Percentiles rank a stretch among this genome's conserved stretches.
These are phyloP conservation scores for Tinospora cordifolia DNA, from an alignment of 164 flowering plant genomes.

Conservation along the genomic window DNA sequence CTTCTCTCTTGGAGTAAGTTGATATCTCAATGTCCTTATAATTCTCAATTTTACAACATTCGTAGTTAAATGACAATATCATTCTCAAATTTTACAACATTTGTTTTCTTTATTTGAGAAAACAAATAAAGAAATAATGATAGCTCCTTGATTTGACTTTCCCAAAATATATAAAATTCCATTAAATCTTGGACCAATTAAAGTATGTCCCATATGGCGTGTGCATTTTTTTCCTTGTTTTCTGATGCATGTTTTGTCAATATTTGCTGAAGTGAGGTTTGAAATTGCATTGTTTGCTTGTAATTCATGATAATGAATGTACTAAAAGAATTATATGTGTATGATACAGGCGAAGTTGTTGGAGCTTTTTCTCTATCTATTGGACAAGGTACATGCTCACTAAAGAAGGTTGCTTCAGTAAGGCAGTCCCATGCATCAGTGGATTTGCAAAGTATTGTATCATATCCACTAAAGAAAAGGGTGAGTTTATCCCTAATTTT, in stretches of 20 bases:
- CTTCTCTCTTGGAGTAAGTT: too few species aligned
- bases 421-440: slow-evolving; percentile 53
- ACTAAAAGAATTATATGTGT: not conserved
- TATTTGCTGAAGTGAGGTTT: not conserved
- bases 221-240: not conserved
- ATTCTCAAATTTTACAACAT: too few species aligned
- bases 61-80: too few species aligned
- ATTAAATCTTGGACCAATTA: not conserved
- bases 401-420: slow-evolving; percentile 69
- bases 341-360: slow-evolving; percentile 72
- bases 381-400: slow-evolving; percentile 42
- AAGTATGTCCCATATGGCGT: not conserved
- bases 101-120: too few species aligned
- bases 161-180: not conserved
- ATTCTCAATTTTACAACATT: too few species aligned
- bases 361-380: slow-evolving; percentile 82
- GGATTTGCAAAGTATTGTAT: slow-evolving; percentile 36
- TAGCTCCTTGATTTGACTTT: not conserved
- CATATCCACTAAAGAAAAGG: slow-evolving; percentile 61
- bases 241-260: not conserved
- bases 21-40: too few species aligned
- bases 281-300: not conserved
- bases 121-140: not conserved
- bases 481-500: slow-evolving; percentile 35
- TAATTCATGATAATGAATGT: too few species aligned